A percentile compares a stretch with the other conserved stretches of the same genome.
These are phyloP conservation scores for Aspergillus tamarii DNA, from an alignment of 2,329 filamentous ascomycete species.

Conservation along the genomic window DNA sequence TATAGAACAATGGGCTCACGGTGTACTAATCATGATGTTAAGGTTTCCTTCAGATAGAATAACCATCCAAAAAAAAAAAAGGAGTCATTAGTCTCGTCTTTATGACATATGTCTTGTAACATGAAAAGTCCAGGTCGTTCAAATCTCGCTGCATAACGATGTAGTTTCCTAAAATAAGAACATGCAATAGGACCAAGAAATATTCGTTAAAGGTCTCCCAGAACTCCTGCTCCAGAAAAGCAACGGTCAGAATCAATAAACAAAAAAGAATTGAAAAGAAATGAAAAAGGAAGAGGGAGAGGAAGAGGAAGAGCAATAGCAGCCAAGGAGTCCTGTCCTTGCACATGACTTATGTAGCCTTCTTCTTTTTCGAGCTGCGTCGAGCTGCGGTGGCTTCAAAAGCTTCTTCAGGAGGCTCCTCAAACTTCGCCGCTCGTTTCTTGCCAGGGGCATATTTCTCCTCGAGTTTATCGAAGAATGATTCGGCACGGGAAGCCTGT, in stretches of 20 bases:
- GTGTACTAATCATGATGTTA: neutral
- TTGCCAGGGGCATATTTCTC: slow-evolving; percentile 69
- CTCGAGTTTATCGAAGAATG: slow-evolving; percentile 73
- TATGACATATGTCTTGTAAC: neutral
- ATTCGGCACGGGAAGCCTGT: slow-evolving; percentile 63
- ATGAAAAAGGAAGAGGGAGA: no score
- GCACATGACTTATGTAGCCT: slow-evolving; percentile 21
- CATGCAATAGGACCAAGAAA: neutral
- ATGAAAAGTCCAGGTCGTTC: neutral
- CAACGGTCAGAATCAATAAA: neutral
- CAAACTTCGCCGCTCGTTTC: slow-evolving; percentile 46
- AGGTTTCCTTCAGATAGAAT: neutral
- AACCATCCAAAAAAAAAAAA: neutral
- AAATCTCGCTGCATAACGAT: neutral
- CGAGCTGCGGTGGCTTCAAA: slow-evolving; percentile 50
- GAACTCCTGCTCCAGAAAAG: slow-evolving; percentile 1
- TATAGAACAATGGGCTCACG: neutral
- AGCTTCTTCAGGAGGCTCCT: slow-evolving; percentile 66
- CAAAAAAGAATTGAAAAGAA: slow-evolving; percentile 5
- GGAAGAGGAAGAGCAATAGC: slow-evolving; percentile 7
- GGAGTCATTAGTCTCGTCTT: neutral
- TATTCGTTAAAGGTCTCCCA: neutral
- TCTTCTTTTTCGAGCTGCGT: slow-evolving; percentile 44
- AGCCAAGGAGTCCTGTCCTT: neutral
- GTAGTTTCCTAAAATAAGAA: neutral